These are phyloP conservation scores for Gelatoporia subvermispora DNA, from an alignment of 768 basidiomycete species.

Conservation along the genomic window DNA sequence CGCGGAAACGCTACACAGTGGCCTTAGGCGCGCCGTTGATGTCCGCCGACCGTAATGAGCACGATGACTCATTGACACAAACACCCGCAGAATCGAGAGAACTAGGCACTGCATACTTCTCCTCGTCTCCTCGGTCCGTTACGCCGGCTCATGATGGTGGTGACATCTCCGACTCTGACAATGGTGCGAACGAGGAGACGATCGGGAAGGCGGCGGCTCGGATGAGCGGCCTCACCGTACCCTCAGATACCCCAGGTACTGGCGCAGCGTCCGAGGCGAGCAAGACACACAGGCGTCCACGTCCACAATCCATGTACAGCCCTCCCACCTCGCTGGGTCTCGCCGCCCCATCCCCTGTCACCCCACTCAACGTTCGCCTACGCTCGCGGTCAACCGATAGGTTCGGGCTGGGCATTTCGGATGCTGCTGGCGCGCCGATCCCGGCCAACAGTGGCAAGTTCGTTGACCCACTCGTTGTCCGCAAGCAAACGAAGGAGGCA, in stretches of 20 bases:
- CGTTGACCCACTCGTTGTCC: conserved; percentile 70
- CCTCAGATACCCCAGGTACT: conserved; percentile 20
- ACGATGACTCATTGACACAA: conserved; percentile 15
- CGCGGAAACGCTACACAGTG: conserved; percentile 80
- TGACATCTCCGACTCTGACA: conserved; percentile 35
- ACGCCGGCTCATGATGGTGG: conserved; percentile 19
- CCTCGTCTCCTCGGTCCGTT: conserved; percentile 29
- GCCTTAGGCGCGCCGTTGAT: conserved; percentile 74
- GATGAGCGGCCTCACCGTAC: conserved; percentile 21
- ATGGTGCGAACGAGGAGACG: conserved; percentile 46
- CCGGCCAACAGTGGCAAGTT: conserved; percentile 44
- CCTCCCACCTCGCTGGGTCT: conserved; percentile 17
- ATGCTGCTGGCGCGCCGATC: conserved; percentile 11
- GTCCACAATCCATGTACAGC: conserved; percentile 59
- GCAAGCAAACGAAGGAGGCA: conserved; percentile 55
- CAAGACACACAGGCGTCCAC: conserved; percentile 27
- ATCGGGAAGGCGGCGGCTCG: conserved; percentile 48
- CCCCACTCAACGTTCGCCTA: conserved; percentile 27
- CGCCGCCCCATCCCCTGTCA: conserved; percentile 21
- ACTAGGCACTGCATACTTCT: conserved; percentile 40
- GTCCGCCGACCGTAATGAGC: conserved; percentile 21
- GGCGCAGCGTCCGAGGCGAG: conserved; percentile 12
- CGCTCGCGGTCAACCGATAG: conserved; percentile 35
- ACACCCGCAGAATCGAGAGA: conserved; percentile 22
- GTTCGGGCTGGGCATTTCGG: conserved; percentile 15